A percentile compares a stretch with the other conserved stretches of the same genome.
These are phyloP conservation scores for Talaromyces sp. DNA, from an alignment of 2,329 filamentous ascomycete species.

Conservation along the genomic window DNA sequence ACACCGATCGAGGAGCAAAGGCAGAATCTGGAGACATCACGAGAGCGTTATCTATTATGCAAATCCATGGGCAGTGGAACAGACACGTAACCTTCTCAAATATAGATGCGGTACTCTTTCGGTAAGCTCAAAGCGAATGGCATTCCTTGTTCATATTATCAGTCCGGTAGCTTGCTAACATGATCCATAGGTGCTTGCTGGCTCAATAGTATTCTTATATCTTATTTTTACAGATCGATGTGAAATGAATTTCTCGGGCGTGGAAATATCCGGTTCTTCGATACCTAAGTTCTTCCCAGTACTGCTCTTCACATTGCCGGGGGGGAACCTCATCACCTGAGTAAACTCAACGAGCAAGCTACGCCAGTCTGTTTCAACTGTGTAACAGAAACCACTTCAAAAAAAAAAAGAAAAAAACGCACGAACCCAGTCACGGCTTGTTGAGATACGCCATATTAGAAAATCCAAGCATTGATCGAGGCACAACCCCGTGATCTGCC, in stretches of 20 bases:
- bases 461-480: background rate
- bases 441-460: background rate
- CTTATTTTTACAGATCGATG: background rate
- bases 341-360: background rate
- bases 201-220: background rate
- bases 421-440: background rate
- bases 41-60: background rate
- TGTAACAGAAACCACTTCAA: background rate
- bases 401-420: no score
- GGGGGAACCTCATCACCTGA: background rate
- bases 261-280: background rate
- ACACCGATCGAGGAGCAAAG: background rate
- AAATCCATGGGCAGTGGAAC: background rate
- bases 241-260: background rate
- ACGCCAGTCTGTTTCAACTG: background rate
- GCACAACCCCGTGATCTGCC: background rate
- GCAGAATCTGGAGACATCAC: background rate
- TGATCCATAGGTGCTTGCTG: background rate
- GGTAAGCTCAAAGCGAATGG: background rate
- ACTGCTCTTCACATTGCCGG: background rate
- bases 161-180: background rate
- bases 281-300: background rate
- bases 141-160: background rate
- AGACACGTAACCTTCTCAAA: background rate
- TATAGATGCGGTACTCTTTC: background rate